phyloP scores from a whole-genome alignment of 1,284 basidiomycete species.

The Ceratobasidium sp. region DNA sequence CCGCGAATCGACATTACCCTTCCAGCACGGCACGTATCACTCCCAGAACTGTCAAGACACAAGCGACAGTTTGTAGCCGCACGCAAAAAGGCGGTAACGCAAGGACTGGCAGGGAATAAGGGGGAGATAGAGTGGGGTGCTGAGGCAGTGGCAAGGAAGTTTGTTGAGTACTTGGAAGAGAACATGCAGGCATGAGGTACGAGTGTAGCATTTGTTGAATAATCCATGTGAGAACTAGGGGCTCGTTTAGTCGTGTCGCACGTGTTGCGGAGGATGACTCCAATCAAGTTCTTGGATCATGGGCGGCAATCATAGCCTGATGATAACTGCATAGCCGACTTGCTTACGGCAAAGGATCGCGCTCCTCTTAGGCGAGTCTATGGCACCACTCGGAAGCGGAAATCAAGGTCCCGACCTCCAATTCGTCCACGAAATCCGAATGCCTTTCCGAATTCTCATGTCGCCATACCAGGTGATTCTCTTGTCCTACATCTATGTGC shows the following conservation, averaged over 20 bases:
- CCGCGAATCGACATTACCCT: constrained; percentile 58
- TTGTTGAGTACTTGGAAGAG: constrained; percentile 80
- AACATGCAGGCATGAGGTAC: constrained; percentile 54
- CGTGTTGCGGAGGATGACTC: too few relatives aligned
- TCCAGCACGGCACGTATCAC: constrained; percentile 71
- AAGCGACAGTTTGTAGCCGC: constrained; percentile 88
- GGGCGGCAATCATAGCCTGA: not conserved
- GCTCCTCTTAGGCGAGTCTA: not conserved
- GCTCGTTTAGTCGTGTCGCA: not conserved
- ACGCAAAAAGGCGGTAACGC: constrained; percentile 85
- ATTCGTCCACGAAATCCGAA: not conserved
- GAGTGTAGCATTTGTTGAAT: not conserved
- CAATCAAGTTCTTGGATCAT: not conserved
- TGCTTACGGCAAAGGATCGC: not conserved
- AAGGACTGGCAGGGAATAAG: constrained; percentile 75
- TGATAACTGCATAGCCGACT: not conserved
- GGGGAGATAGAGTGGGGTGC: constrained; percentile 79
- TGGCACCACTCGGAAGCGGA: constrained; percentile 1
- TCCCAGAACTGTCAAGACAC: constrained; percentile 83
- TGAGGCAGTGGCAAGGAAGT: constrained; percentile 72
- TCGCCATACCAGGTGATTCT: constrained; percentile 8
- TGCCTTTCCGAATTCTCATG: not conserved
- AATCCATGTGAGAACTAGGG: not conserved
- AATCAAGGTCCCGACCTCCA: not conserved
- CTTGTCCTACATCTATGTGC: not conserved